Percentiles rank a stretch among this genome's conserved stretches.
Evolutionary conservation across 176 grass and related monocot species (phyloP).

Genomic region (Alopecurus myosuroides): DNA sequence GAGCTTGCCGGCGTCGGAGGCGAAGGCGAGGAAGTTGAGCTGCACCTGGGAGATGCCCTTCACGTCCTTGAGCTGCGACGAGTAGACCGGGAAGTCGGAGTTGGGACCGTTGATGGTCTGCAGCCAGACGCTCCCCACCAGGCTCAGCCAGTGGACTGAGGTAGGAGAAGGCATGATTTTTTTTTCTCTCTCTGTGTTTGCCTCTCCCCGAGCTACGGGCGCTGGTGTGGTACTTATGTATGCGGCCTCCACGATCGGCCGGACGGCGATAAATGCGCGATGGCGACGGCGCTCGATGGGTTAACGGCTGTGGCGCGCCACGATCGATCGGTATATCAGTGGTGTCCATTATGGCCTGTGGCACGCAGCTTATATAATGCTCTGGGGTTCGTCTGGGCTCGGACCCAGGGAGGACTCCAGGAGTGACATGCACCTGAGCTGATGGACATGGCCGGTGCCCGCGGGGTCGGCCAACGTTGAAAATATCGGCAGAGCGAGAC

Average conservation of each 20-base stretch:
- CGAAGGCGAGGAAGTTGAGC: constrained; percentile 90
- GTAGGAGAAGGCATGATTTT: constrained; percentile 48
- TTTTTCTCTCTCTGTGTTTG: not conserved
- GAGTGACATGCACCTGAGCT: constrained; percentile 20
- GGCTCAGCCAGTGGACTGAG: constrained; percentile 72
- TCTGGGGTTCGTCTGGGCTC: not conserved
- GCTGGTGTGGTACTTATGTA: constrained; percentile 29
- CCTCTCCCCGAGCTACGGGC: not conserved
- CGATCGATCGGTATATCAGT: not conserved
- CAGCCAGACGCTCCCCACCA: constrained; percentile 90
- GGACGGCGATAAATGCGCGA: constrained; percentile 33
- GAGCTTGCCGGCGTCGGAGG: constrained; percentile 91
- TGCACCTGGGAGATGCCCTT: constrained; percentile 82
- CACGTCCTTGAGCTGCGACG: constrained; percentile 74
- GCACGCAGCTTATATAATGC: constrained; percentile 33
- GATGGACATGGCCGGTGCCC: constrained; percentile 5
- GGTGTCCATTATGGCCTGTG: constrained; percentile 44
- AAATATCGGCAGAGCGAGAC: not conserved
- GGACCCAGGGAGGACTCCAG: not conserved
- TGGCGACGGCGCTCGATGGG: constrained; percentile 3
- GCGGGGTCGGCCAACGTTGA: constrained; percentile 12
- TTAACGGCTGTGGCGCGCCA: constrained; percentile 31
- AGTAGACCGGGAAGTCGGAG: constrained; percentile 93
- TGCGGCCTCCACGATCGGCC: constrained; percentile 22
- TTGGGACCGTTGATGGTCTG: constrained; percentile 91